Evolutionary conservation across 1,284 basidiomycete species (phyloP), one percentile per base, ranked within the genome.

Genomic region (Mycena citricolor): DNA sequence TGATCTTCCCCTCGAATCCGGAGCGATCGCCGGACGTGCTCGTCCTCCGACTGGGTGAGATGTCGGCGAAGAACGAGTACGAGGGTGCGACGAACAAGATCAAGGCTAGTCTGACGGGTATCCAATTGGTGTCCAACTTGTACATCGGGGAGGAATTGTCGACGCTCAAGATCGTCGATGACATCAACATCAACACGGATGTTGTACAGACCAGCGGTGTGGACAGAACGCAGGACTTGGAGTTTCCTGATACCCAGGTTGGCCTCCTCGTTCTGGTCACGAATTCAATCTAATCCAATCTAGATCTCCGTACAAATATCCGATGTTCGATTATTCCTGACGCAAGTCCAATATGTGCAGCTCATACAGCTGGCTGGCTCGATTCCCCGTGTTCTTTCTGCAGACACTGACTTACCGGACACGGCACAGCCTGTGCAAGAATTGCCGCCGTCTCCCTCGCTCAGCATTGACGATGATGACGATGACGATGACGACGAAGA

Each of bases 261-360:
- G 49, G 68, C 51, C 12, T 31, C n/a, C n/a, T 22, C 21, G 32
- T 24, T 31, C 23, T 42, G 2, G 16, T 32, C 23, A 12, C 33
- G 11, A 19, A 21, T 19, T 39, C 41, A 39, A 33, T 29, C 28
- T 45, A 31, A 52, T 30, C 8, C 31, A 45, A 26, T 31, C 5
- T 54, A 93, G 90, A 68, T 91, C 44, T 61, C 71, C 4, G 69
- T 94, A 38, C 80, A 80, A 51, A 84, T 98, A 60, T 94, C 94
- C 1, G 94, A 98, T 58, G 83, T 99, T 61, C 88, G 87, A 57
- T 70, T 99, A 50, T 81, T 89, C 54, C 70, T 99, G 44, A 97
- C 94, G 1, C 88, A 98, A 62, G 68, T 77, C n/a, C 97, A 99
- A 65, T 98, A 97, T 61, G 70, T 74, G 32, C 73, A 92, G 33